Evolutionary conservation across 1,139 yeast genomes (phyloP), one percentile per base, ranked within the genome.

Genomic region (Dujonia santamariae): DNA sequence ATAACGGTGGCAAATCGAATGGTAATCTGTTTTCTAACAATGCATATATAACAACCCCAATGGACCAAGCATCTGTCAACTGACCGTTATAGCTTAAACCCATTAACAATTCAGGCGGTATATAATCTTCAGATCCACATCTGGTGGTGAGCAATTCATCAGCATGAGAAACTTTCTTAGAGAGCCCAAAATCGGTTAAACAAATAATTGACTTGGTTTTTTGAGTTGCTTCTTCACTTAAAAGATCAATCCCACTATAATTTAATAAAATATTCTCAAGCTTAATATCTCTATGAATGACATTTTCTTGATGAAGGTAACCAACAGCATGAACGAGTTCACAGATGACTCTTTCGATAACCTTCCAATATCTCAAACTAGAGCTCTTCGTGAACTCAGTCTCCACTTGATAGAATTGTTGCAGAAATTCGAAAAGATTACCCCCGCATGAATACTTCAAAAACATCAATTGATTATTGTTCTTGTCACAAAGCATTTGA

Each of bases 61-160:
- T 60, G 1, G 97, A 86, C 98, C 98, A 92, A 12, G 92, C 72
- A 53, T 92, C 98, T 28, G 94, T 83, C 43, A 85, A 77, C 36
- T 84, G 74, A 3, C 98, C 98, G 51, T 90, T 90, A 52, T 92
- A 92, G 14, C 86, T 81, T 39, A 86, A 69, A 0, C 97, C 97
- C 80, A 92, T 78, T 27, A 92, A 63, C 23, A 92, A 63, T 54
- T 92, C 98, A 0, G 97, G 98, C 0, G 96, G 81, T 2, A 92
- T 95, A 48, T 92, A 92, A 55, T 92, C 97, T 44, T 87, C 96
- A 1, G 96, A 85, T 0, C 98, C 98, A 58, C 98, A 92, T 39
- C 97, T 63, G 1, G 97, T 90, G 2, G 83, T 70, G 19, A 94
- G 67, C 37, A 82, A 48, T 26, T 88, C 86, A 42, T 74, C 67